phyloP scores from a whole-genome alignment of 768 basidiomycete genomes.

The Tylopilus rubrobrunneus region DNA sequence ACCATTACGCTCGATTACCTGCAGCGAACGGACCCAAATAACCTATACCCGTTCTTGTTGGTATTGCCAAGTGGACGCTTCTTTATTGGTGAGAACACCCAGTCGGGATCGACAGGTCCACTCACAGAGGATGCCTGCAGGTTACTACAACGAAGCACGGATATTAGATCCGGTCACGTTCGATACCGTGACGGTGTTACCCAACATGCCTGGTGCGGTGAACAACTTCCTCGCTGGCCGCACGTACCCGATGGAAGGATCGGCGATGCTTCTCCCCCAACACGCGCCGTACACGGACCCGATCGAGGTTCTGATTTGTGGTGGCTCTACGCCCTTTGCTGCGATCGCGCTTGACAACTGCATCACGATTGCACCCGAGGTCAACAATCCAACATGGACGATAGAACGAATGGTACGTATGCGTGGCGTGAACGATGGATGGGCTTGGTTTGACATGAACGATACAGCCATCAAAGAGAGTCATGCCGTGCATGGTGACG shows the following conservation, averaged over 20 bases:
- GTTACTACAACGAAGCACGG: conserved; percentile 79
- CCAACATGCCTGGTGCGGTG: conserved; percentile 74
- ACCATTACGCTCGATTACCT: conserved; percentile 62
- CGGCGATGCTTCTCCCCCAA: conserved; percentile 67
- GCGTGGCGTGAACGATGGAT: background rate
- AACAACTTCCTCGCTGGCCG: conserved; percentile 70
- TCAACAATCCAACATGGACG: conserved; percentile 55
- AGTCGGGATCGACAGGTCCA: background rate
- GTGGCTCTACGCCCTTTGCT: conserved; percentile 64
- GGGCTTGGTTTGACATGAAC: background rate
- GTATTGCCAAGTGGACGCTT: conserved; percentile 66
- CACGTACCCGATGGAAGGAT: conserved; percentile 74
- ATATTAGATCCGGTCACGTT: conserved; percentile 67
- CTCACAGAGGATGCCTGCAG: conserved; percentile 30
- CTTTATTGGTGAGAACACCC: conserved; percentile 56
- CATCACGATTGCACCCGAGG: conserved; percentile 65
- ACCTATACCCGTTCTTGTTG: conserved; percentile 74
- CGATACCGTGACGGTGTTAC: conserved; percentile 52
- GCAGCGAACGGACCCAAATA: conserved; percentile 70
- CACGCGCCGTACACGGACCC: conserved; percentile 71
- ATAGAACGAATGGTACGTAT: conserved; percentile 73
- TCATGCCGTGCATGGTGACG: conserved; percentile 71
- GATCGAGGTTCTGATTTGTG: conserved; percentile 66
- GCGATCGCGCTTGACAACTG: conserved; percentile 61
- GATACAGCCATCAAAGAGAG: conserved; percentile 60